Conservation (phyloP, 768 basidiomycete genomes). For the Suillus lakei region DNA sequence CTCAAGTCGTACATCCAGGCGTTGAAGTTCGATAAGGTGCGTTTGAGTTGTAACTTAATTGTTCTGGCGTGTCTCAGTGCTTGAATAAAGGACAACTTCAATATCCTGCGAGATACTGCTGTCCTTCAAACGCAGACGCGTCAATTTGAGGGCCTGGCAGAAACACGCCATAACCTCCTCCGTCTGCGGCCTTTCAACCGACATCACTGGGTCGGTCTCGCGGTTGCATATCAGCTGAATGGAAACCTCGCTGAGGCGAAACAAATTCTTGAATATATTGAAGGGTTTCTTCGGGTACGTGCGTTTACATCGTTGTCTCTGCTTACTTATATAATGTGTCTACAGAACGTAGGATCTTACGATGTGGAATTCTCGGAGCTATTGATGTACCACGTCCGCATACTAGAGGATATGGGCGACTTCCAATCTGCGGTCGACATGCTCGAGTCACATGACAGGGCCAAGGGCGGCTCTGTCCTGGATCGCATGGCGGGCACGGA, state of each 20-base stretch:
- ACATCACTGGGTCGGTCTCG: slow-evolving; percentile 88
- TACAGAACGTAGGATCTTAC: slow-evolving; percentile 73
- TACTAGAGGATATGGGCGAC: slow-evolving; percentile 77
- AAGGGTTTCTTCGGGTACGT: slow-evolving; percentile 68
- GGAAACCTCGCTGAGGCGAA: slow-evolving; percentile 74
- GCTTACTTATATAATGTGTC: neutral
- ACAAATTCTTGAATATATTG: slow-evolving; percentile 74
- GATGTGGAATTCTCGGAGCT: slow-evolving; percentile 88
- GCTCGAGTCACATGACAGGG: slow-evolving; percentile 56
- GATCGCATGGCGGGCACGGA: slow-evolving; percentile 75
- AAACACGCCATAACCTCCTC: slow-evolving; percentile 82
- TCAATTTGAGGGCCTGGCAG: slow-evolving; percentile 75
- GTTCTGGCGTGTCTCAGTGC: slow-evolving; percentile 10
- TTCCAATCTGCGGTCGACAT: slow-evolving; percentile 60
- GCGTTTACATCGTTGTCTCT: neutral
- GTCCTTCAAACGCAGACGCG: slow-evolving; percentile 89
- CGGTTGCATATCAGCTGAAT: slow-evolving; percentile 86
- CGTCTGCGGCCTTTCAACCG: slow-evolving; percentile 81
- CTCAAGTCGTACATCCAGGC: slow-evolving; percentile 92
- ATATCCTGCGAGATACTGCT: slow-evolving; percentile 90
- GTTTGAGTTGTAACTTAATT: slow-evolving; percentile 22
- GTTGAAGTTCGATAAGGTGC: slow-evolving; percentile 85
- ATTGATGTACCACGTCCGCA: slow-evolving; percentile 72
- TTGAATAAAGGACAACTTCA: slow-evolving; percentile 80
- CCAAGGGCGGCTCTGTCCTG: slow-evolving; percentile 68